These are phyloP conservation scores for Macroventuria anomochaeta DNA, from an alignment of 2,329 filamentous ascomycete species.

Conservation along the genomic window DNA sequence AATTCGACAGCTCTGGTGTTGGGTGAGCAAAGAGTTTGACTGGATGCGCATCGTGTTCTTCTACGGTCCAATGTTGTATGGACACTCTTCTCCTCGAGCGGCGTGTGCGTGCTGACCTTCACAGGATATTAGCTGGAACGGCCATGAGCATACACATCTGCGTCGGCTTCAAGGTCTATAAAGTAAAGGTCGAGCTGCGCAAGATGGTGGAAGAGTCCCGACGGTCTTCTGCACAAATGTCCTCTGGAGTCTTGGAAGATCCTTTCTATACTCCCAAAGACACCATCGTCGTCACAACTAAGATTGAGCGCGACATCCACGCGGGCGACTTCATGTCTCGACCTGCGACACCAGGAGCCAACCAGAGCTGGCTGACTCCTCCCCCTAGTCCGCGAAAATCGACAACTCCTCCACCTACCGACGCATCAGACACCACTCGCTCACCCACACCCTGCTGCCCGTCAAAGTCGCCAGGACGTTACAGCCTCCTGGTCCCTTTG, in stretches of 20 bases:
- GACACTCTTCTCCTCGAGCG: neutral
- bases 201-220: conserved; percentile 39
- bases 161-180: conserved; percentile 71
- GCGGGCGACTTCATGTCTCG: conserved; percentile 47
- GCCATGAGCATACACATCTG: conserved; percentile 71
- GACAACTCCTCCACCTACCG: conserved; percentile 1
- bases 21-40: conserved; percentile 72
- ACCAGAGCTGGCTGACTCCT: conserved; percentile 35
- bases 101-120: conserved; percentile 16
- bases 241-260: conserved; percentile 1
- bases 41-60: conserved; percentile 76
- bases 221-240: conserved; percentile 4
- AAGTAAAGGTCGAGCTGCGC: conserved; percentile 62
- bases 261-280: conserved; percentile 47
- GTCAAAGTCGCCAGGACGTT: neutral
- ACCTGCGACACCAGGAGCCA: conserved; percentile 11
- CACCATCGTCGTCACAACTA: conserved; percentile 61
- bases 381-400: conserved; percentile 37
- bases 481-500: neutral
- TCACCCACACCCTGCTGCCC: neutral
- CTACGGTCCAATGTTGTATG: conserved; percentile 73
- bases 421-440: neutral
- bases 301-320: conserved; percentile 66
- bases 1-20: conserved; percentile 73
- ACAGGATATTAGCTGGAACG: conserved; percentile 60